A percentile compares a stretch with the other conserved stretches of the same genome.
phyloP scores from a whole-genome alignment of 495 filamentous ascomycete species.

The Trypethelium eluteriae region DNA sequence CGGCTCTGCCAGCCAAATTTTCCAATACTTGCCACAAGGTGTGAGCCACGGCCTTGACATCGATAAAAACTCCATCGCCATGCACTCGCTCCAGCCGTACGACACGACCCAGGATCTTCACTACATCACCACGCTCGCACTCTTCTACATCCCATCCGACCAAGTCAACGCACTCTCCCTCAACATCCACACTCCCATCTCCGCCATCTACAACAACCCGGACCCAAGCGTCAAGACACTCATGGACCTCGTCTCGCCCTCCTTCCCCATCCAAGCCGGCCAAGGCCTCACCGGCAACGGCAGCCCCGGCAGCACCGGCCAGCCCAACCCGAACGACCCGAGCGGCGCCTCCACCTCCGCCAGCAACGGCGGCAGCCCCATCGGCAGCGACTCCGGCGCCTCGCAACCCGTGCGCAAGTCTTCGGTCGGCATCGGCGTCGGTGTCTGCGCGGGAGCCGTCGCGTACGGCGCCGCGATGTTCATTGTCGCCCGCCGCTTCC shows the following conservation, averaged over 20 bases:
- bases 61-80: slow-evolving; percentile 45
- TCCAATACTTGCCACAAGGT: slow-evolving; percentile 67
- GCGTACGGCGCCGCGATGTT: slow-evolving; percentile 99
- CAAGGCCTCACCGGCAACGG: slow-evolving; percentile 46
- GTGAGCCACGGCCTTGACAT: slow-evolving; percentile 59
- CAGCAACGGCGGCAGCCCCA: slow-evolving; percentile 41
- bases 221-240: slow-evolving; percentile 54
- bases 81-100: slow-evolving; percentile 69
- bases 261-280: slow-evolving; percentile 68
- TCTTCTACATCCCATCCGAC: slow-evolving; percentile 62
- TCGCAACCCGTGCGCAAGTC: slow-evolving; percentile 57
- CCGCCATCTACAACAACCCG: slow-evolving; percentile 64
- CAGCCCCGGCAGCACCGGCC: slow-evolving; percentile 28
- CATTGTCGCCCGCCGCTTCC: slow-evolving; percentile 86
- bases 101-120: slow-evolving; percentile 61
- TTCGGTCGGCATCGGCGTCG: slow-evolving; percentile 76
- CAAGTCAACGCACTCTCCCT: slow-evolving; percentile 54
- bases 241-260: slow-evolving; percentile 73
- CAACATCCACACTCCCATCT: slow-evolving; percentile 59
- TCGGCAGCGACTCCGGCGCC: slow-evolving; percentile 41
- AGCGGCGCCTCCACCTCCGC: slow-evolving; percentile 21
- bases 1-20: slow-evolving; percentile 77
- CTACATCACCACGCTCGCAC: slow-evolving; percentile 77
- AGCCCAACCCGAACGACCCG: slow-evolving; percentile 28
- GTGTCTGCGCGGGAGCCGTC: slow-evolving; percentile 69